phyloP scores from a whole-genome alignment of 1,284 basidiomycete genomes.

The Ceratobasidium theobromae region DNA sequence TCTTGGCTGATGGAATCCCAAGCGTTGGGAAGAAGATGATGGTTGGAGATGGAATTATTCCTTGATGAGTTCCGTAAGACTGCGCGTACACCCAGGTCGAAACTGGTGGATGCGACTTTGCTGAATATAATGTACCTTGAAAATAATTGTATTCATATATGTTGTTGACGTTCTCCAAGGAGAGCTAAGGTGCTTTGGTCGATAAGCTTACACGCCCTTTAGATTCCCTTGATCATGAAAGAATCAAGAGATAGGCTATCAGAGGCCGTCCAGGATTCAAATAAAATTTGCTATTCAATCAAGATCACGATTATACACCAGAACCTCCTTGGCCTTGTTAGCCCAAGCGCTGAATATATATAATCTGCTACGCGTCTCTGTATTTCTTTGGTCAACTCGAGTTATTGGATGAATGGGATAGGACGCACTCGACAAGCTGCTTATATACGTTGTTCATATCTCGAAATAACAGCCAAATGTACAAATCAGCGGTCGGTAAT shows the following conservation, averaged over 20 bases:
- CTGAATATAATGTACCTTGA: background rate
- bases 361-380: background rate
- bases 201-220: too few species aligned
- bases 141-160: background rate
- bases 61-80: conserved; percentile 42
- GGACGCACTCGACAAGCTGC: background rate
- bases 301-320: too few species aligned
- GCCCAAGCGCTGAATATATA: background rate
- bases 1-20: conserved; percentile 69
- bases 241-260: too few species aligned
- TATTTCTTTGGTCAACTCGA: background rate
- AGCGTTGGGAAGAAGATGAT: conserved; percentile 66
- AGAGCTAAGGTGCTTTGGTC: too few species aligned
- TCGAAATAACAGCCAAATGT: background rate
- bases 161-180: background rate
- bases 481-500: background rate
- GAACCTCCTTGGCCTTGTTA: too few species aligned
- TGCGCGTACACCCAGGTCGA: background rate
- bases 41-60: conserved; percentile 65
- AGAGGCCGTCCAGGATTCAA: too few species aligned
- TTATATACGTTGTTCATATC: background rate
- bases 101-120: background rate
- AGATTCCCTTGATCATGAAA: too few species aligned
- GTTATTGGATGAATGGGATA: background rate
- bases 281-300: too few species aligned